phyloP scores from a whole-genome alignment of 1,284 basidiomycete species.

The Tausonia pullulans region DNA sequence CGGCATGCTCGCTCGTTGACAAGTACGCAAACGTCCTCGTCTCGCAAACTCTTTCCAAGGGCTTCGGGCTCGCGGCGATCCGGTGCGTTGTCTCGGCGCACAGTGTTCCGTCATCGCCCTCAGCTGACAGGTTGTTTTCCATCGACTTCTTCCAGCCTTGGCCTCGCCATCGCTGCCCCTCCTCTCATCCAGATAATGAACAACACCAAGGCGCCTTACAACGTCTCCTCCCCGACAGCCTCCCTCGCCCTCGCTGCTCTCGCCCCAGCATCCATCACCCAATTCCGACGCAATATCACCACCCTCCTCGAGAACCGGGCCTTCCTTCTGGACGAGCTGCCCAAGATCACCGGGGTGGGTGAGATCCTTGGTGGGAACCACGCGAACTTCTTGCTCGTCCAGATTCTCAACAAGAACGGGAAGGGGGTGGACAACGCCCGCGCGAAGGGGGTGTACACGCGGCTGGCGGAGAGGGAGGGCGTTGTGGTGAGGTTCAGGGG shows the following conservation, averaged over 20 bases:
- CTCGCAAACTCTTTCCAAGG: conserved; percentile 91
- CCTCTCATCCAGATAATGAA: conserved; percentile 81
- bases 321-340: conserved; percentile 44
- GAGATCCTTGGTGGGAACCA: conserved; percentile 65
- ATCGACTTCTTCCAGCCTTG: conserved; percentile 48
- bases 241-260: conserved; percentile 70
- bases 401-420: conserved; percentile 47
- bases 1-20: conserved; percentile 55
- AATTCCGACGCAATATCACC: conserved; percentile 56
- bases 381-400: conserved; percentile 85
- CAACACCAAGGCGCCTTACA: conserved; percentile 98
- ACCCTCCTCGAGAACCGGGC: conserved; percentile 52
- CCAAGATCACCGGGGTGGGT: conserved; percentile 52
- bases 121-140: background rate
- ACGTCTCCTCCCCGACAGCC: conserved; percentile 84
- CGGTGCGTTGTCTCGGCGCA: conserved; percentile 43
- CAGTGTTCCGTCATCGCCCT: background rate
- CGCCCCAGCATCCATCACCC: conserved; percentile 48
- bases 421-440: conserved; percentile 55
- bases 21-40: conserved; percentile 85
- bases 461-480: conserved; percentile 70
- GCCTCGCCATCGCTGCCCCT: conserved; percentile 80
- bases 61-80: conserved; percentile 91
- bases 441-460: conserved; percentile 63
- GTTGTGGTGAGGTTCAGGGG: conserved; percentile 89